Conservation (phyloP, 768 basidiomycete species). For the Tephrocybe sp. region DNA sequence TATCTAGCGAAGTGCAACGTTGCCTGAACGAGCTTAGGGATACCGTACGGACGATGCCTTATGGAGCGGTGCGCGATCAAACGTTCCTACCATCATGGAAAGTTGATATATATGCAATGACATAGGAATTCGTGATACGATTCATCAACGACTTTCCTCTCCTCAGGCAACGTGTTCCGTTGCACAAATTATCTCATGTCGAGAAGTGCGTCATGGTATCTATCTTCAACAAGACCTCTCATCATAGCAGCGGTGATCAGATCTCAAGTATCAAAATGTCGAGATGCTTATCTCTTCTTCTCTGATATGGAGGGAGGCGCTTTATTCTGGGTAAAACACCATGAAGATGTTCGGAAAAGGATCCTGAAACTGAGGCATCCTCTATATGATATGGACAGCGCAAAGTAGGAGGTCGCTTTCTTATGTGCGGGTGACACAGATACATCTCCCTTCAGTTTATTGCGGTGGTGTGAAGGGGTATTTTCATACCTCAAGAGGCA, state of each 20-base stretch:
- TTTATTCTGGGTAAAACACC: constrained; percentile 7
- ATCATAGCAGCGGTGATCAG: no score
- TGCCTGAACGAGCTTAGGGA: not conserved
- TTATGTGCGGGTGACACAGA: not conserved
- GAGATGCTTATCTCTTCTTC: constrained; percentile 5
- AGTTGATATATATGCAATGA: not conserved
- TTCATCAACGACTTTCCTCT: constrained; percentile 1
- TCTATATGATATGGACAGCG: not conserved
- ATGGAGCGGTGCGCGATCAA: constrained; percentile 7
- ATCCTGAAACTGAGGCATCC: not conserved
- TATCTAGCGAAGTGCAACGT: not conserved
- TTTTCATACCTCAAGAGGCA: constrained; percentile 5
- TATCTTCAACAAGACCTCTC: no score
- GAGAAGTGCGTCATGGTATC: constrained; percentile 7
- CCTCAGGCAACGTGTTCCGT: not conserved
- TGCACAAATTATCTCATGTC: not conserved
- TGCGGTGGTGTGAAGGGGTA: constrained; percentile 12
- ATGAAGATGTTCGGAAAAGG: constrained; percentile 1
- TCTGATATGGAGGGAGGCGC: not conserved
- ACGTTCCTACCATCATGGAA: not conserved
- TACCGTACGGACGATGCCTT: constrained; percentile 7
- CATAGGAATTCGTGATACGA: not conserved
- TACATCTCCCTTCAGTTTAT: not conserved
- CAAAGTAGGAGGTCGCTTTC: not conserved
- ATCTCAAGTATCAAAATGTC: constrained; percentile 1